Evolutionary conservation across 805 yeast genomes (phyloP).

Genomic region (Lipomyces chichibuensis): DNA sequence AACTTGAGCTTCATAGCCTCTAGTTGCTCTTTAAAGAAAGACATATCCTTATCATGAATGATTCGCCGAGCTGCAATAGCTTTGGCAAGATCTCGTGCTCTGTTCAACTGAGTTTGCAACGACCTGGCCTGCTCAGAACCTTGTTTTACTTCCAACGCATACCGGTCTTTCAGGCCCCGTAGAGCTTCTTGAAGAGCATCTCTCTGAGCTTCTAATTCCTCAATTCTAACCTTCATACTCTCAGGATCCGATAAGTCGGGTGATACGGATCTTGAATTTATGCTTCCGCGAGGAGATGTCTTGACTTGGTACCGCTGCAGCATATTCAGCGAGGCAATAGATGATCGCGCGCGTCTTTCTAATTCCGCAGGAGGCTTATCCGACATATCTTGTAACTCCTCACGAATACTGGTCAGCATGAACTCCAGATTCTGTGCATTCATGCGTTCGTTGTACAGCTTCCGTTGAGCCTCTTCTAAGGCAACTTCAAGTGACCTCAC

Average conservation of each 20-base stretch:
- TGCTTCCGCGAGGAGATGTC: not conserved
- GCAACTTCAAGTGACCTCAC: conserved; percentile 23
- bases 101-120: conserved; percentile 17
- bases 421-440: conserved; percentile 32
- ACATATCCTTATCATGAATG: conserved; percentile 15
- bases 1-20: conserved; percentile 27
- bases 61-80: conserved; percentile 16
- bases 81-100: conserved; percentile 21
- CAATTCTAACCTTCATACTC: conserved; percentile 11
- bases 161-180: conserved; percentile 47
- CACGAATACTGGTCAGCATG: conserved; percentile 30
- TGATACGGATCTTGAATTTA: not conserved
- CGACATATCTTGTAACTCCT: conserved; percentile 29
- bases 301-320: conserved; percentile 5
- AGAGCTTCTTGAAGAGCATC: conserved; percentile 48
- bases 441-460: conserved; percentile 31
- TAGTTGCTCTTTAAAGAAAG: conserved; percentile 34
- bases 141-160: conserved; percentile 45
- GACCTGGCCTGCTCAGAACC: conserved; percentile 16
- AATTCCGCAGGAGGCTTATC: conserved; percentile 11
- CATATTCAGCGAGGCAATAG: conserved; percentile 19
- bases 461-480: conserved; percentile 31
- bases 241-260: conserved; percentile 13
- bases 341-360: conserved; percentile 13
- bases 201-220: conserved; percentile 43